These are phyloP conservation scores for Entomortierella parvispora DNA, from an alignment of 192 early-diverging fungal species.

Conservation along the genomic window DNA sequence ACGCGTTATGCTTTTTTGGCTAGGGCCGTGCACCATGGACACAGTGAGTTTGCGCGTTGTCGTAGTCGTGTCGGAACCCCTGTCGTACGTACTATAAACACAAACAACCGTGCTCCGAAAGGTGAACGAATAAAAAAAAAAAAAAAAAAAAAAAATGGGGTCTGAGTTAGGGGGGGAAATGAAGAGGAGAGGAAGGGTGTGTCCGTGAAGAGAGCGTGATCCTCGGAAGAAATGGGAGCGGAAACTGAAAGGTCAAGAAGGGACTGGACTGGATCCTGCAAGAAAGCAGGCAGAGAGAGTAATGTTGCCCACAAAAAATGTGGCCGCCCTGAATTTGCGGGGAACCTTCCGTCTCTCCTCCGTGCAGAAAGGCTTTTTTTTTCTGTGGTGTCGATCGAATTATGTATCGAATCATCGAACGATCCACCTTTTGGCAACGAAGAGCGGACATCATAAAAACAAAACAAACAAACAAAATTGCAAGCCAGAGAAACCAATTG, in stretches of 20 bases:
- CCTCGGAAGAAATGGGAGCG: not conserved
- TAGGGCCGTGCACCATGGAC: not conserved
- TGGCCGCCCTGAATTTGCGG: conserved; percentile 7
- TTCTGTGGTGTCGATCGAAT: not conserved
- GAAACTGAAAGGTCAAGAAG: not conserved
- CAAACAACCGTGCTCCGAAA: not conserved
- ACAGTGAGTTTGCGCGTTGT: not conserved
- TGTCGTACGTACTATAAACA: too few relatives aligned
- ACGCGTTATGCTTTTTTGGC: too few relatives aligned
- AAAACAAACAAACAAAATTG: not conserved
- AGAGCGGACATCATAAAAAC: conserved; percentile 20
- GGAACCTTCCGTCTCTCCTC: too few relatives aligned
- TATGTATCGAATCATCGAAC: not conserved
- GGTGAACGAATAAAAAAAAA: not conserved
- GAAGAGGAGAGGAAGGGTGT: not conserved
- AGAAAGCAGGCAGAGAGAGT: not conserved
- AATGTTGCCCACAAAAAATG: not conserved
- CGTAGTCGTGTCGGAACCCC: too few relatives aligned
- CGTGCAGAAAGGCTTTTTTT: too few relatives aligned
- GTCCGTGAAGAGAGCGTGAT: not conserved
- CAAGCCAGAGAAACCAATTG: not conserved
- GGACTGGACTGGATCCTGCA: not conserved
- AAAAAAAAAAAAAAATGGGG: not conserved
- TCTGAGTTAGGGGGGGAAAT: not conserved
- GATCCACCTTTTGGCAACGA: not conserved